Percentiles rank a stretch among this genome's conserved stretches.
These are phyloP conservation scores for Helotiales sp. DNA, from an alignment of 2,329 filamentous ascomycete species.

Conservation along the genomic window DNA sequence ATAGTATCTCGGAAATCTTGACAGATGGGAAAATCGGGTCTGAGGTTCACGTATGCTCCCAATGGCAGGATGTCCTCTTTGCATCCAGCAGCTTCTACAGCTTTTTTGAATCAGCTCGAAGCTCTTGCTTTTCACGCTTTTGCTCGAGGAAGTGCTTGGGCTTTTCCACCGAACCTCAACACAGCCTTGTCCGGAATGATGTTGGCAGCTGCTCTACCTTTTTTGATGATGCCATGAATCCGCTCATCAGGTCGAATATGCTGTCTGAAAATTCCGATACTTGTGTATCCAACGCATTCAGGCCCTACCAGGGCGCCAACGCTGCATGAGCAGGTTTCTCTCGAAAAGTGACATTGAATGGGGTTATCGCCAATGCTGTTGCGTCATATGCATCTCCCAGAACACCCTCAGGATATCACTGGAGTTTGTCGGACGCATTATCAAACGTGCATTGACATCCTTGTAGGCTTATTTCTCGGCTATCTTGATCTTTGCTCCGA, in stretches of 20 bases:
- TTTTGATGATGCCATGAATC: conserved; percentile 6
- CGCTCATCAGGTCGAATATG: conserved; percentile 4
- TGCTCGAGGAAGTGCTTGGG: not conserved
- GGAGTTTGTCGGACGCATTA: conserved; percentile 43
- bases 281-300: conserved; percentile 40
- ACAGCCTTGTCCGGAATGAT: not conserved
- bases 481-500: conserved; percentile 48
- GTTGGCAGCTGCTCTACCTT: conserved; percentile 6
- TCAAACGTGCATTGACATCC: conserved; percentile 46
- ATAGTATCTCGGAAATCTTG: not conserved
- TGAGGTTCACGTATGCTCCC: not conserved
- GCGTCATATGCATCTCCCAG: conserved; percentile 4
- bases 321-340: conserved; percentile 44
- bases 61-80: not conserved
- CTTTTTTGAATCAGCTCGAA: not conserved
- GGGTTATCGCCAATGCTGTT: not conserved
- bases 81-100: conserved; percentile 4
- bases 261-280: not conserved
- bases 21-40: not conserved
- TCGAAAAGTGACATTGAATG: conserved; percentile 24
- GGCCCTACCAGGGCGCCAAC: conserved; percentile 44
- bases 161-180: not conserved
- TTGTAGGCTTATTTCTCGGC: conserved; percentile 50
- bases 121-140: not conserved
- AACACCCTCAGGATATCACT: not conserved